Evolutionary conservation across 352 stramenopile genomes (phyloP), one percentile per base, ranked within the genome.

Genomic region (Globisporangium uncinulatum): DNA sequence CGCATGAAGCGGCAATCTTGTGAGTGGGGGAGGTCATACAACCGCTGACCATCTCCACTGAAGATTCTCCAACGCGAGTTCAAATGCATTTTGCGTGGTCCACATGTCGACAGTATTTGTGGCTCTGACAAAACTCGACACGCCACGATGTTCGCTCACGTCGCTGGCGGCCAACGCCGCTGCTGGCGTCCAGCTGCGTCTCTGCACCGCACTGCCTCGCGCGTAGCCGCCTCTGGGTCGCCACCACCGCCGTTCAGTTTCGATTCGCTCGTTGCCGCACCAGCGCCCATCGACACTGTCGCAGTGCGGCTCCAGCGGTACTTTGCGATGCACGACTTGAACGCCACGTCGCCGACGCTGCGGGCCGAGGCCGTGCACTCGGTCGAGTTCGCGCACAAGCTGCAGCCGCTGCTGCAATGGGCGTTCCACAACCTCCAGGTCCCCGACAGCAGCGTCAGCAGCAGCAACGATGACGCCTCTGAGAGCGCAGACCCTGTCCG

Each of bases 361-460:
- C 59, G 61, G 6, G 47, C 66, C 32, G 69, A 79, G 60, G 43
- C 62, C 49, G 42, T 70, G 29, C 73, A 74, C 37, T 67, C 66
- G 15, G 56, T 66, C 1, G 45, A 51, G 9, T 60, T 69, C 34
- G 71, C 73, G 49, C 19, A 62, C 7, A 63, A 53, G 51, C 63
- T 83, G 47, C 66, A 51, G 9, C 69, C 71, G 47, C 50, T 83
- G 44, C 66, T 70, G 37, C 69, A 59, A 6, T 83, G 71, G 73
- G 45, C 51, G 8, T 83, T 79, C 39, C 57, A 67, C 51, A 54
- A 76, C 37, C 49, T 67, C 0, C 11, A 31, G 11, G 15, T 43
- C 39, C 4, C 24, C 3, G 36, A 14, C 20, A 21, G 7, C 11
- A 21, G 13, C 24, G 21, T 15, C 6, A 51, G 60, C 14, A 19